Percentiles rank a stretch among this genome's conserved stretches.
These are phyloP conservation scores for Candida sphagnicola DNA, from an alignment of 805 yeast genomes.

Conservation along the genomic window DNA sequence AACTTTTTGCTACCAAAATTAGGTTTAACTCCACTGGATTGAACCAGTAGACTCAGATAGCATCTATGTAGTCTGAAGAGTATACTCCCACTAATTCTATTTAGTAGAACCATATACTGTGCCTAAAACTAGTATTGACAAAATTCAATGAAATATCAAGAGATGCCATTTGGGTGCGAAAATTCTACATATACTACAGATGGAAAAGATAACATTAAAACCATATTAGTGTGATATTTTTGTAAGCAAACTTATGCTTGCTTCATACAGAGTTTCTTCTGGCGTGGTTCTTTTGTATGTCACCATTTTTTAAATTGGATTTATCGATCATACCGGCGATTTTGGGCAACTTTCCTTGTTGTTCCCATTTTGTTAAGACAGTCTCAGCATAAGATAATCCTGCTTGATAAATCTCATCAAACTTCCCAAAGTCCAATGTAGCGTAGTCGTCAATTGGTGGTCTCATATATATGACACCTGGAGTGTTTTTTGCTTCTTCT, in stretches of 20 bases:
- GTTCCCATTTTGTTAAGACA: constrained; percentile 49
- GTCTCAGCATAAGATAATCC: constrained; percentile 73
- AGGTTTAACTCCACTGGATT: background rate
- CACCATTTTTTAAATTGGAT: constrained; percentile 8
- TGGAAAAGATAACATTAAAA: background rate
- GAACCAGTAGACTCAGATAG: background rate
- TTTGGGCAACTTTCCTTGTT: constrained; percentile 52
- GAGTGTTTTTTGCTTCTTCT: constrained; percentile 77
- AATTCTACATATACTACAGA: background rate
- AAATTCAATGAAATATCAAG: background rate
- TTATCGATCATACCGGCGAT: constrained; percentile 49
- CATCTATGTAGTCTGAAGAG: background rate
- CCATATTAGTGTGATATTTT: too few relatives aligned
- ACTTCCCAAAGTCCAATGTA: constrained; percentile 87
- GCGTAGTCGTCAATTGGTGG: constrained; percentile 94
- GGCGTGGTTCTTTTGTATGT: constrained; percentile 22
- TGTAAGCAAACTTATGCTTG: too few relatives aligned
- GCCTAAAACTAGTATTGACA: background rate
- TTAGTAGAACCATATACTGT: background rate
- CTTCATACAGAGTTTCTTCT: constrained; percentile 67
- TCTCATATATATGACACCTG: constrained; percentile 82
- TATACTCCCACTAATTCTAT: background rate
- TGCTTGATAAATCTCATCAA: constrained; percentile 81
- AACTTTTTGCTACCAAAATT: background rate
- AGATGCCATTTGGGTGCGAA: constrained; percentile 1